phyloP scores from a whole-genome alignment of 306 rosid genomes.

The Fagus sylvatica region DNA sequence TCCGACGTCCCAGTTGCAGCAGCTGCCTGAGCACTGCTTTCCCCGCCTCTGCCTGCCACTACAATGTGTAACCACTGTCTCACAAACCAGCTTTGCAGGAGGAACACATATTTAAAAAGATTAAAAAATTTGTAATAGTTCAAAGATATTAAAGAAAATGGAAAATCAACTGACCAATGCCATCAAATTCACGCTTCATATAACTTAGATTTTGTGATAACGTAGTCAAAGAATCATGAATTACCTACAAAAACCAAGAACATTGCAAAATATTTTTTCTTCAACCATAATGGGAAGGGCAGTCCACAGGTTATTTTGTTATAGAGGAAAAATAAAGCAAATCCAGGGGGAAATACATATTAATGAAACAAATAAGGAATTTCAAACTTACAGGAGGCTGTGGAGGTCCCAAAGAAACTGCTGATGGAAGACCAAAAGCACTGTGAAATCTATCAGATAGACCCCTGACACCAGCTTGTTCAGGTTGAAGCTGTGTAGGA shows the following conservation, averaged over 20 bases:
- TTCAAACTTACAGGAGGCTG: conserved; percentile 72
- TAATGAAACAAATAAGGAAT: conserved; percentile 31
- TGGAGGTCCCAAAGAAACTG: conserved; percentile 66
- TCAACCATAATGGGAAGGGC: neutral
- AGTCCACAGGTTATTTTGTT: neutral
- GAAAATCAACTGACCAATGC: conserved; percentile 59
- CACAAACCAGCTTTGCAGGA: conserved; percentile 15
- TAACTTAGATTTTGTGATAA: conserved; percentile 69
- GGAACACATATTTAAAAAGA: conserved; percentile 19
- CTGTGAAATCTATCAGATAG: conserved; percentile 56
- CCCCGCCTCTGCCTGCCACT: conserved; percentile 67
- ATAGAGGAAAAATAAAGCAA: conserved; percentile 1
- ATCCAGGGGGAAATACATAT: conserved; percentile 1
- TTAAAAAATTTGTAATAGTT: conserved; percentile 2
- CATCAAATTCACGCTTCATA: conserved; percentile 65
- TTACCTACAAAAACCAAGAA: conserved; percentile 59
- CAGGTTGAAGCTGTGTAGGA: conserved; percentile 53
- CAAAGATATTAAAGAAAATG: neutral
- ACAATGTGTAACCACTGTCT: conserved; percentile 35
- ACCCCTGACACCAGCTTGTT: conserved; percentile 52
- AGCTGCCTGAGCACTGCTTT: conserved; percentile 43
- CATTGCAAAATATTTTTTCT: conserved; percentile 7
- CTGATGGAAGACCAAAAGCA: conserved; percentile 53
- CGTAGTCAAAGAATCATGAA: conserved; percentile 94
- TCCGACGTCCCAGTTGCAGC: conserved; percentile 44